A percentile compares a stretch with the other conserved stretches of the same genome.
Evolutionary conservation across 78 protist species (phyloP).

Genomic region (Dictyostelium firmibasis): DNA sequence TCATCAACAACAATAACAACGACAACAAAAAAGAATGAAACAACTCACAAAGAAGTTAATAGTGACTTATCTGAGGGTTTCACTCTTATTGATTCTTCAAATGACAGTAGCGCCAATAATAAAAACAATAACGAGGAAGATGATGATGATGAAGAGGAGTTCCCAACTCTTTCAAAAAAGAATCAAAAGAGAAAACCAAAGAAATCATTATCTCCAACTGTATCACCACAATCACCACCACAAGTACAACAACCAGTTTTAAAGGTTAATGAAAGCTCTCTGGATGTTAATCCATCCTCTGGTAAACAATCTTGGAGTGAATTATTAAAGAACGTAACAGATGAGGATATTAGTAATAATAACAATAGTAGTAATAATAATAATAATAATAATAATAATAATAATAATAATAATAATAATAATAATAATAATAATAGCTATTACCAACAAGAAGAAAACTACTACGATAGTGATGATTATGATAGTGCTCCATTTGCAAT

Average conservation of each 20-base stretch:
- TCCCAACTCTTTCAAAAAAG: conserved; percentile 8
- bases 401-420: too few species aligned
- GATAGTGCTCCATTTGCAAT: background rate
- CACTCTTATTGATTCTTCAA: background rate
- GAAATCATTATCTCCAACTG: background rate
- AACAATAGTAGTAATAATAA: background rate
- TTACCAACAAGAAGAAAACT: background rate
- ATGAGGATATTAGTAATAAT: background rate
- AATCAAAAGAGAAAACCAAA: conserved; percentile 4
- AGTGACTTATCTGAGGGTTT: background rate
- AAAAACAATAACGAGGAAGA: background rate
- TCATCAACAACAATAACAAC: too few species aligned
- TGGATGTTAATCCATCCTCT: background rate
- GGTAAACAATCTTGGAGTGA: conserved; percentile 22
- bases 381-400: background rate
- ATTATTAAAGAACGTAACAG: background rate
- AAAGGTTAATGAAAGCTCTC: background rate
- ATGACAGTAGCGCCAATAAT: background rate
- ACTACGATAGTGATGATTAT: background rate
- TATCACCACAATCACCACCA: background rate
- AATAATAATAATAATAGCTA: background rate
- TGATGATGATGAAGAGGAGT: background rate
- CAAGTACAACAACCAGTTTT: background rate
- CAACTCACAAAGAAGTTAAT: background rate
- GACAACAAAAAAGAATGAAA: background rate